Percentiles rank a stretch among this genome's conserved stretches.
Evolutionary conservation across 169 alveolate species (phyloP).

Genomic region (Plasmodium malariae): DNA sequence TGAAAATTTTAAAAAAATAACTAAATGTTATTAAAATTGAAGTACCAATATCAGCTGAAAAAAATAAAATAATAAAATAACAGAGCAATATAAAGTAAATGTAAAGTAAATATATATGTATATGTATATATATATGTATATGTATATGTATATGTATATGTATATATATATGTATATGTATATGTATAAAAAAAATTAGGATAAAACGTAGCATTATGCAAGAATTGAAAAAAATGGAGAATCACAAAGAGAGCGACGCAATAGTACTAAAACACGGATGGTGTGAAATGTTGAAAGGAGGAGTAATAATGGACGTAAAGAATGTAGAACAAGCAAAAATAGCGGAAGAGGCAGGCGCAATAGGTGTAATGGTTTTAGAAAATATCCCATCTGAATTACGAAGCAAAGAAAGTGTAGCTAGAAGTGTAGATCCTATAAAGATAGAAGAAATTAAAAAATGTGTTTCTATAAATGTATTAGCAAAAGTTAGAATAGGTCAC

Average conservation of each 20-base stretch:
- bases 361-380: slow-evolving; percentile 89
- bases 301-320: slow-evolving; percentile 89
- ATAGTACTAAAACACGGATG: slow-evolving; percentile 79
- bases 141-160: not conserved
- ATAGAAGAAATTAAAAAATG: slow-evolving; percentile 82
- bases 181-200: not conserved
- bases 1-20: too few species aligned
- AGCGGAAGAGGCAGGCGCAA: slow-evolving; percentile 87
- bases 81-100: not conserved
- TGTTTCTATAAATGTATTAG: slow-evolving; percentile 86
- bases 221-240: slow-evolving; percentile 6
- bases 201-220: not conserved
- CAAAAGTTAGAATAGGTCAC: slow-evolving; percentile 88
- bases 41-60: too few species aligned
- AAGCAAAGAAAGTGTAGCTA: slow-evolving; percentile 82
- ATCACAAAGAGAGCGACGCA: slow-evolving; percentile 47
- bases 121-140: not conserved
- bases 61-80: not conserved
- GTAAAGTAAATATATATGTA: slow-evolving; percentile 3
- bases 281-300: slow-evolving; percentile 84
- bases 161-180: not conserved
- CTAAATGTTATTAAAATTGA: too few species aligned
- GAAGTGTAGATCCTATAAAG: slow-evolving; percentile 86
- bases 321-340: slow-evolving; percentile 86
- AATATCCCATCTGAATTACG: slow-evolving; percentile 88